Percentiles rank a stretch among this genome's conserved stretches.
Evolutionary conservation across 345 rosid species (phyloP).

Genomic region (Orychophragmus violaceus): DNA sequence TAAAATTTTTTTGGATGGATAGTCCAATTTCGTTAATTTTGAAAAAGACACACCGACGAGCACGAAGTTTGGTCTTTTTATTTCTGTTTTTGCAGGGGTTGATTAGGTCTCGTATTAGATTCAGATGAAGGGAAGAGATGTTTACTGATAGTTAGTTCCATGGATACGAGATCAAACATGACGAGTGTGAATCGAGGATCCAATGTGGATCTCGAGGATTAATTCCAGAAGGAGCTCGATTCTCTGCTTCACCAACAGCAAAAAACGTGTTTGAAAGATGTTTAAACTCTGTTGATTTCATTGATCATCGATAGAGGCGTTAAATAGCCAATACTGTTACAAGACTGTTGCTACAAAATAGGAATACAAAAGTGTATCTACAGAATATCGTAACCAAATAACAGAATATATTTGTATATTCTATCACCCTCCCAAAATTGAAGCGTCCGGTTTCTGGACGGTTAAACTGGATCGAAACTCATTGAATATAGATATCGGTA

Average conservation of each 20-base stretch:
- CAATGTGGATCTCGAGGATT: constrained; percentile 48
- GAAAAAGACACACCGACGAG: background rate
- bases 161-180: constrained; percentile 47
- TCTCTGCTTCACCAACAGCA: constrained; percentile 52
- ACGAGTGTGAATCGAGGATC: constrained; percentile 40
- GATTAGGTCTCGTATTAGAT: constrained; percentile 10
- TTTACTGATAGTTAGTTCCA: constrained; percentile 47
- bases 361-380: too few relatives aligned
- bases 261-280: too few relatives aligned
- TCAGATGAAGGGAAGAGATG: constrained; percentile 32
- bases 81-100: constrained; percentile 5
- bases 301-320: too few relatives aligned
- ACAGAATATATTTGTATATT: too few relatives aligned
- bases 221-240: constrained; percentile 59
- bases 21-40: background rate
- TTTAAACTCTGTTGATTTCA: too few relatives aligned
- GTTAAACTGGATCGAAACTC: too few relatives aligned
- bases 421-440: too few relatives aligned
- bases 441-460: too few relatives aligned
- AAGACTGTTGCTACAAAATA: too few relatives aligned
- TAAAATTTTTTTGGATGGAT: background rate
- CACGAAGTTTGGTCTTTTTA: background rate
- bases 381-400: too few relatives aligned
- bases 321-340: too few relatives aligned
- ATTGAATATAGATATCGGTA: too few relatives aligned